Evolutionary conservation across 2,329 filamentous ascomycete genomes (phyloP).

Genomic region (Fusarium ambrosium): DNA sequence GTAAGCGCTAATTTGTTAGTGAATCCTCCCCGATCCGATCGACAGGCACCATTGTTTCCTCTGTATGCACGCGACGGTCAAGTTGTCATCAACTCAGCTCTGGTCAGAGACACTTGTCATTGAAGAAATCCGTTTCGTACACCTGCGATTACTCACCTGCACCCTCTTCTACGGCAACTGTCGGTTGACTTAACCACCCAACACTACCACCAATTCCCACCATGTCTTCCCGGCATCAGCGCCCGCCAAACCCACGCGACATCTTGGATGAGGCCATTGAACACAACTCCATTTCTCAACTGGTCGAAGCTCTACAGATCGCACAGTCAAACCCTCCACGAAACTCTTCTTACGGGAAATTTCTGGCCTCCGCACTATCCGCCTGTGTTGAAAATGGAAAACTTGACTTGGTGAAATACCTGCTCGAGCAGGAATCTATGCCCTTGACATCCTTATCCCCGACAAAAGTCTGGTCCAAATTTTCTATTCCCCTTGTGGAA

Average conservation of each 20-base stretch:
- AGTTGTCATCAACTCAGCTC: not conserved
- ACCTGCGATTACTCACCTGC: not conserved
- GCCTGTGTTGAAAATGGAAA: not conserved
- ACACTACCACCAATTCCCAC: not conserved
- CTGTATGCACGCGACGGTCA: not conserved
- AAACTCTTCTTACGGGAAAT: not conserved
- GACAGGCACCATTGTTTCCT: not conserved
- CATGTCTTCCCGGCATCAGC: not conserved
- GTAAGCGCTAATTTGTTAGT: not conserved
- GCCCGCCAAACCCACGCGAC: not conserved
- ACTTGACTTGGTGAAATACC: not conserved
- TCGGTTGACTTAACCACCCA: not conserved
- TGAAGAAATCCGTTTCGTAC: not conserved
- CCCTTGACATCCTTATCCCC: not conserved
- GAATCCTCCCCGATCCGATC: not conserved
- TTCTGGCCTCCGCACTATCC: not conserved
- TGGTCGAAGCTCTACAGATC: not conserved
- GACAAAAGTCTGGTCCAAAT: not conserved
- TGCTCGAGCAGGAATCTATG: not conserved
- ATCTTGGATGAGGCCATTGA: not conserved
- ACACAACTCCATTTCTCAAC: not conserved
- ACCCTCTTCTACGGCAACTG: not conserved
- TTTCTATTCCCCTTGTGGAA: conserved; percentile 15
- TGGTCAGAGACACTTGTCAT: not conserved
- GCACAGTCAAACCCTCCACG: not conserved